Base-by-base conservation (phyloP, 768 basidiomycete genomes). In the Boletus pseudo-olivaceus region DNA sequence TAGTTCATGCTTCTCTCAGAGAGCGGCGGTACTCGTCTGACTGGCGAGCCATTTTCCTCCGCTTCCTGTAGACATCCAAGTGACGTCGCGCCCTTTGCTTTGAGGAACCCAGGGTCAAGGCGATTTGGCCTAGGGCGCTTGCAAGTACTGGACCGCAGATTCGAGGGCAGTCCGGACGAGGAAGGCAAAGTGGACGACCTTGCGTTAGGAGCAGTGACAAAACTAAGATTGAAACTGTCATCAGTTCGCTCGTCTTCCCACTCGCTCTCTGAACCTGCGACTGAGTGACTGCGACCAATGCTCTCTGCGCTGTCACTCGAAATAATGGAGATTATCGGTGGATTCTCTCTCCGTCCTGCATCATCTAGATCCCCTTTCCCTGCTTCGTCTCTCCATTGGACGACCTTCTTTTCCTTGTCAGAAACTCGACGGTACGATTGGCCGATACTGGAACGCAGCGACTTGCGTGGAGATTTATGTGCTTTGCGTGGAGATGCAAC, bases 231-330 rank as follows among this genome's bases (percentile, higher is more conserved):
- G 61, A 88, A 64, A 65, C 86, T 89, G 47, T 90, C 89, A 8
- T 93, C 90, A 1, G 87, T 89, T 72, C 82, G 88, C 65, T 92
- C 90, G 64, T 93, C 90, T 70, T 93, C 90, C 90, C 91, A 93
- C 53, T 93, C 90, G 67, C 87, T 90, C 61, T 92, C 90, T 6
- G 88, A 90, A 7, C 83, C 78, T 43, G 83, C 79, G 23, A 79
- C 68, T 4, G 84, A 84, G 34, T 71, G 65, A 42, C 61, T 59
- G 33, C 67, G 71, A 34, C 56, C 55, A 45, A 71, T 60, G 41
- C 68, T 69, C 38, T 68, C 68, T 35, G 59, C 42, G 32, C 64
- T 76, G 53, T 83, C 74, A 17, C 67, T 69, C 14, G 75, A 60
- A 37, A 75, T 70, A 35, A 74, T 67, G 23, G 62, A 59, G 17